Evolutionary conservation across 2,329 filamentous ascomycete species (phyloP).

Genomic region (Fusarium heterosporum): DNA sequence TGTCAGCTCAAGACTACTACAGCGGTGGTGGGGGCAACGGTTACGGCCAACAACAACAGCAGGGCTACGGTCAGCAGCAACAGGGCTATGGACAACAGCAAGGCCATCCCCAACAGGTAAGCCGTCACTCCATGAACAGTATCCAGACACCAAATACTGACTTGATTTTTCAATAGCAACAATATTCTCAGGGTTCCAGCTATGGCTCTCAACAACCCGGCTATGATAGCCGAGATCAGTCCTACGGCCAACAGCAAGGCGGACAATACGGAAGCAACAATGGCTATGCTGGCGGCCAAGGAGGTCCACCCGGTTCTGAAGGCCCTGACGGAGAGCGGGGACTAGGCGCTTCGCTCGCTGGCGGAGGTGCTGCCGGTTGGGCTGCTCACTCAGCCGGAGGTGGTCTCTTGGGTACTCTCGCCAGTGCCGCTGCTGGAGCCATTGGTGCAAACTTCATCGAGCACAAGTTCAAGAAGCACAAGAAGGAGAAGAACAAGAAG

Average conservation of each 20-base stretch:
- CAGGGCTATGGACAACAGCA: slow-evolving; percentile 35
- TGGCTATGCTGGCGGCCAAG: slow-evolving; percentile 24
- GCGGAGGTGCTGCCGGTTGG: slow-evolving; percentile 62
- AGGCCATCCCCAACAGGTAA: slow-evolving; percentile 38
- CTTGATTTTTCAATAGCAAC: slow-evolving; percentile 3
- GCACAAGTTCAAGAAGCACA: slow-evolving; percentile 52
- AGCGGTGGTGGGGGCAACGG: slow-evolving; percentile 25
- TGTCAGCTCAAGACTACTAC: slow-evolving; percentile 46
- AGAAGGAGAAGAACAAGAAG: slow-evolving; percentile 45
- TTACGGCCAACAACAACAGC: slow-evolving; percentile 20
- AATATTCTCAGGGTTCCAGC: slow-evolving; percentile 36
- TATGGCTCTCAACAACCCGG: slow-evolving; percentile 33
- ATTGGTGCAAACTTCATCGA: slow-evolving; percentile 62
- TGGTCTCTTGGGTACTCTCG: slow-evolving; percentile 61
- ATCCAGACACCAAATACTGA: neutral
- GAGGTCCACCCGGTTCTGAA: slow-evolving; percentile 31
- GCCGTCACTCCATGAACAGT: neutral
- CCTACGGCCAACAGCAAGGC: slow-evolving; percentile 36
- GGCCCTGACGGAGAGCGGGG: slow-evolving; percentile 58
- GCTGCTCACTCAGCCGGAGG: slow-evolving; percentile 63
- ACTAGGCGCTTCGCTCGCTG: slow-evolving; percentile 62
- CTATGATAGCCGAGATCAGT: slow-evolving; percentile 32
- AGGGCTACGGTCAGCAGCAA: slow-evolving; percentile 23
- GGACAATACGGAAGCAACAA: slow-evolving; percentile 32
- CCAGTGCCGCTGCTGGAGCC: slow-evolving; percentile 61